These are phyloP conservation scores for Beta corolliflora DNA, from an alignment of 179 eudicot genomes.

Conservation along the genomic window DNA sequence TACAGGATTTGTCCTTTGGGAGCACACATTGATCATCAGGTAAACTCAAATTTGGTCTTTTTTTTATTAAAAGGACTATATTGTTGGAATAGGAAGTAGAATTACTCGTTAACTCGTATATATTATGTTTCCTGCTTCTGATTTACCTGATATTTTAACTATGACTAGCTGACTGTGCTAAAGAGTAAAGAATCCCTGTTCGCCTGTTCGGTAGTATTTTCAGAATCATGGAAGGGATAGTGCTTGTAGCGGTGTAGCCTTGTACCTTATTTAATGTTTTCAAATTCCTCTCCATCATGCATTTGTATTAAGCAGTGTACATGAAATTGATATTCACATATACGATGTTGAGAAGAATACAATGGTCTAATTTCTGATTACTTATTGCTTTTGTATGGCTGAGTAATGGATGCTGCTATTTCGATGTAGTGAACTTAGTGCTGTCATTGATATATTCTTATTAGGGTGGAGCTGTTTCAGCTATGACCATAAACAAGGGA, in stretches of 20 bases:
- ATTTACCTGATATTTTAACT: neutral
- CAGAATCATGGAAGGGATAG: neutral
- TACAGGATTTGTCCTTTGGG: slow-evolving; percentile 99
- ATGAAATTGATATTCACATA: neutral
- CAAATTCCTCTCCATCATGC: neutral
- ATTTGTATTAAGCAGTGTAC: neutral
- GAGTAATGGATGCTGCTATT: neutral
- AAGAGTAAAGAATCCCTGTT: neutral
- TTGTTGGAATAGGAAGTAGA: neutral
- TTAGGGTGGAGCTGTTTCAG: slow-evolving; percentile 96
- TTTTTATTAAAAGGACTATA: neutral
- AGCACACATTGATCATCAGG: slow-evolving; percentile 99
- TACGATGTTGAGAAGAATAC: neutral
- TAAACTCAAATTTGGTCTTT: slow-evolving; percentile 23
- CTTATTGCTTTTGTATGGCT: slow-evolving; percentile 20
- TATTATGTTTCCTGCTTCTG: neutral
- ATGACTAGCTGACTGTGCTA: neutral
- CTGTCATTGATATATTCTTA: slow-evolving; percentile 23
- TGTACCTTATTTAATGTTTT: neutral
- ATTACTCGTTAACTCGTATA: neutral
- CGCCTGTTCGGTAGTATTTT: neutral
- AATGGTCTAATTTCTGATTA: neutral
- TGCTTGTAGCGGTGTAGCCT: no score
- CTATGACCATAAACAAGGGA: slow-evolving; percentile 92
- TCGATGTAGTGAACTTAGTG: slow-evolving; percentile 9